Percentiles rank a stretch among this genome's conserved stretches.
phyloP scores from a whole-genome alignment of 371 early-diverging fungal genomes.

The Mucor plumbeus region DNA sequence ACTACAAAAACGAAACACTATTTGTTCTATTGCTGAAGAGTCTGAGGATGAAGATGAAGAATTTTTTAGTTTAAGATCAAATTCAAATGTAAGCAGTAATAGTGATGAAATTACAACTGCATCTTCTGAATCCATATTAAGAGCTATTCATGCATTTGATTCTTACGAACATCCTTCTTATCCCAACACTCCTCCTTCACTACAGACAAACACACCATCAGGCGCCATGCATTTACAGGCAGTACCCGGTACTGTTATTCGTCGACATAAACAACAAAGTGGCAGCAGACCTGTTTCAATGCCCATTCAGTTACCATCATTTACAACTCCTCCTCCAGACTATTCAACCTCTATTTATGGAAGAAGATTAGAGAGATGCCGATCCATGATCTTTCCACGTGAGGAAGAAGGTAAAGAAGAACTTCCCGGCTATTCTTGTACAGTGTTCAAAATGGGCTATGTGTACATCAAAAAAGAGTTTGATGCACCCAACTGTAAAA shows the following conservation, averaged over 20 bases:
- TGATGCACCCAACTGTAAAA: conserved; percentile 41
- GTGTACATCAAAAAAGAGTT: conserved; percentile 48
- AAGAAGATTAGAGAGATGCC: conserved; percentile 35
- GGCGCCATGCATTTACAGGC: conserved; percentile 11
- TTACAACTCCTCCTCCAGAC: conserved; percentile 24
- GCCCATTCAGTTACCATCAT: conserved; percentile 28
- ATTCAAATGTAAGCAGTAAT: conserved; percentile 2
- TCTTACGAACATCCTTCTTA: conserved; percentile 16
- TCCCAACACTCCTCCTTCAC: not conserved
- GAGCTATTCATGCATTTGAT: conserved; percentile 38
- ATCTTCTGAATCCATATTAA: conserved; percentile 18
- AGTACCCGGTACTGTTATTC: conserved; percentile 15
- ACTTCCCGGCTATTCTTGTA: conserved; percentile 48
- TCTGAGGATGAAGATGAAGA: conserved; percentile 3
- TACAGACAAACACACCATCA: conserved; percentile 28
- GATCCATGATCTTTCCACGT: conserved; percentile 36
- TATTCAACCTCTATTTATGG: conserved; percentile 12
- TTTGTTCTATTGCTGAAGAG: conserved; percentile 7
- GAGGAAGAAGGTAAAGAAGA: conserved; percentile 45
- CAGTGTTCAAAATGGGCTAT: conserved; percentile 56
- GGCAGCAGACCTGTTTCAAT: conserved; percentile 28
- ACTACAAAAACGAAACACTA: not conserved
- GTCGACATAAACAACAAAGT: conserved; percentile 13
- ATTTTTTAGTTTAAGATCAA: not conserved
- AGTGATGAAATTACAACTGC: conserved; percentile 6